Evolutionary conservation across 176 grass and related monocot genomes (phyloP).

Genomic region (Chloris gayana): DNA sequence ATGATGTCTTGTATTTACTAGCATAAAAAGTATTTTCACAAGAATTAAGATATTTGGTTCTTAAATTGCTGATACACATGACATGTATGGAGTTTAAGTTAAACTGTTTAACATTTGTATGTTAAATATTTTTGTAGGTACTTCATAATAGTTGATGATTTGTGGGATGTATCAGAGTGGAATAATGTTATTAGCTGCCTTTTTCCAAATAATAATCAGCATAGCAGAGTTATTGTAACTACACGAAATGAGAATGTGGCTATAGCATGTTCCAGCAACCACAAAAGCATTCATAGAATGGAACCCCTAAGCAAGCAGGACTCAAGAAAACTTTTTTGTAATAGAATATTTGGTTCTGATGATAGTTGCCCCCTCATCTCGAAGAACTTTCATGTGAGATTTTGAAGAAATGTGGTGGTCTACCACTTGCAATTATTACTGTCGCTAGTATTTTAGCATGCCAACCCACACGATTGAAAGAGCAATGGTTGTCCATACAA

Average conservation of each 20-base stretch:
- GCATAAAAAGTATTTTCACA: too few species aligned
- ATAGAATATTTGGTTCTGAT: slow-evolving; percentile 3
- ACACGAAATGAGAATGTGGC: background rate
- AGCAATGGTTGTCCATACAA: slow-evolving; percentile 2
- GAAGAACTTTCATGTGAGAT: background rate
- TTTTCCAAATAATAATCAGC: background rate
- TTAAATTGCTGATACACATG: background rate
- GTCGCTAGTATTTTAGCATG: slow-evolving; percentile 18
- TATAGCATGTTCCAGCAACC: background rate
- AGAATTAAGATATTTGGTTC: too few species aligned
- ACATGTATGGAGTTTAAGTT: background rate
- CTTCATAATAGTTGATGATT: slow-evolving; percentile 14
- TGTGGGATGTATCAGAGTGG: background rate
- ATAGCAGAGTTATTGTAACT: background rate
- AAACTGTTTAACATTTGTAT: background rate
- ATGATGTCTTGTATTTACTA: too few species aligned
- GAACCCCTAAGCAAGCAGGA: background rate
- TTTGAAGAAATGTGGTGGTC: slow-evolving; percentile 14
- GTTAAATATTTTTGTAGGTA: background rate
- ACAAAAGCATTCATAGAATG: background rate
- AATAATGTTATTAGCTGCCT: background rate
- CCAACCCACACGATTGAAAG: background rate
- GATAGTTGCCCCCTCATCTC: background rate
- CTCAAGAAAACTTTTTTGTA: background rate
- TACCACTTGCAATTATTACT: slow-evolving; percentile 29